Conservation (phyloP, 2,329 filamentous ascomycete genomes). For the Aspergillus pseudotamarii region DNA sequence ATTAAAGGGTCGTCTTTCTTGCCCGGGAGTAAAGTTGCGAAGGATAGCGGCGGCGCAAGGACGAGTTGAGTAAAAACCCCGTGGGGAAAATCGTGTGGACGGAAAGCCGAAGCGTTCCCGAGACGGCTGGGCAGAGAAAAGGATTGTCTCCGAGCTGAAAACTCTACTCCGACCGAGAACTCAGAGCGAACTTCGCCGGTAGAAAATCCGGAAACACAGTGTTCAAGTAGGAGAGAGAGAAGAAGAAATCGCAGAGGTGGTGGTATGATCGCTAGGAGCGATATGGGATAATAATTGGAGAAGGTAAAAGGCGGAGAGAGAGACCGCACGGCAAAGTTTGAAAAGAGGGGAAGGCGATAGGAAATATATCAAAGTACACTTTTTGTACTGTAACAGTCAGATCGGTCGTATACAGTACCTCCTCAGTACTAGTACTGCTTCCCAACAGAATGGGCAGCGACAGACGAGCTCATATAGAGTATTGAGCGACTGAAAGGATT, state of each 20-base stretch:
- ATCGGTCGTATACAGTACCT: background rate
- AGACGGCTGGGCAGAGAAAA: background rate
- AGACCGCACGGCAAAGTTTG: background rate
- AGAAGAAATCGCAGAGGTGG: background rate
- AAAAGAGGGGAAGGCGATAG: conserved; percentile 1
- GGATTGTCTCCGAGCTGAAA: background rate
- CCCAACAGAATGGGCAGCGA: background rate
- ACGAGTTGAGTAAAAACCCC: conserved; percentile 1
- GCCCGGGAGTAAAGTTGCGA: background rate
- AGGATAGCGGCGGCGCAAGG: background rate
- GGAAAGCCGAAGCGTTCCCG: conserved; percentile 7
- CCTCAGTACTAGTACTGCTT: background rate
- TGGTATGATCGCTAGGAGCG: background rate
- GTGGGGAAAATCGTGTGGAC: conserved; percentile 5
- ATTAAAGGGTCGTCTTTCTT: background rate
- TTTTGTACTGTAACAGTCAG: background rate
- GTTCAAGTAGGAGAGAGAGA: background rate
- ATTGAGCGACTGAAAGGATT: background rate
- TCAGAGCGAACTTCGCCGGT: background rate
- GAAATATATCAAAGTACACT: background rate
- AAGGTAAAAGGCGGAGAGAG: background rate
- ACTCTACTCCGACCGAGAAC: background rate
- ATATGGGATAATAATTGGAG: background rate
- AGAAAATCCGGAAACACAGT: too few species aligned
- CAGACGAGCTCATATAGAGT: background rate